Base-by-base conservation (phyloP, 2,329 filamentous ascomycete genomes). In the Xylaria multiplex region DNA sequence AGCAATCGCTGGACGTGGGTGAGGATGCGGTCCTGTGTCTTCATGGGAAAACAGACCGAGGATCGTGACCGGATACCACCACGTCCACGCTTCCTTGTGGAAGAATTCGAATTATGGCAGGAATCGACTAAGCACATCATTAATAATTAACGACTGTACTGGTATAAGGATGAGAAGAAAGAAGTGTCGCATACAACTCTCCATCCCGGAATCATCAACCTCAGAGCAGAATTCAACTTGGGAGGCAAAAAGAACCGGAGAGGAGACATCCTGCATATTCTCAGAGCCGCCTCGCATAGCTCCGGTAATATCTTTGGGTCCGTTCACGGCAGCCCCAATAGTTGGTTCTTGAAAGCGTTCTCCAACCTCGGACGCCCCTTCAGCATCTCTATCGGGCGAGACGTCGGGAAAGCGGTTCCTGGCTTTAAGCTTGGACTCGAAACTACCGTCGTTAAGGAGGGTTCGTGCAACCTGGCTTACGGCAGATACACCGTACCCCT, bases 101-200 rank as follows among this genome's bases (percentile, higher is more conserved):
- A 48, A 22, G 45, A 13, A 24, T 48, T 48, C n/a, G 45, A 48
- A 24, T 48, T 22, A 22, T 22, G 7, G 45, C 5, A 24, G 19
- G 19, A 27, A 48, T 48, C 45, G 19, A 48, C 45, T 48, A 48
- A 48, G 19, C 45, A 48, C 45, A 48, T 48, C 8, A 48, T 24
- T 24, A 48, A 48, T 2, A 22, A 13, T 48, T 9, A 48, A 24
- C 22, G 19, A 48, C 4, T 13, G 45, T 13, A 22, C 19, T 22
- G 5, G 19, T 24, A 48, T 48, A 48, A 8, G n/a, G n/a, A 48
- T 48, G 45, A 48, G 22, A 13, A 48, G 22, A 24, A 24, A 48
- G 22, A 22, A 22, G 43, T 16, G 5, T 9, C 6, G 7, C 45
- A 24, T 48, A 48, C 45, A 48, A 24, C 45, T 48, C 45, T 48